Evolutionary conservation across 228 moss, liverwort and hornwort species (phyloP), one percentile per base, ranked within the genome.

Genomic region (Sphagnum fallax): DNA sequence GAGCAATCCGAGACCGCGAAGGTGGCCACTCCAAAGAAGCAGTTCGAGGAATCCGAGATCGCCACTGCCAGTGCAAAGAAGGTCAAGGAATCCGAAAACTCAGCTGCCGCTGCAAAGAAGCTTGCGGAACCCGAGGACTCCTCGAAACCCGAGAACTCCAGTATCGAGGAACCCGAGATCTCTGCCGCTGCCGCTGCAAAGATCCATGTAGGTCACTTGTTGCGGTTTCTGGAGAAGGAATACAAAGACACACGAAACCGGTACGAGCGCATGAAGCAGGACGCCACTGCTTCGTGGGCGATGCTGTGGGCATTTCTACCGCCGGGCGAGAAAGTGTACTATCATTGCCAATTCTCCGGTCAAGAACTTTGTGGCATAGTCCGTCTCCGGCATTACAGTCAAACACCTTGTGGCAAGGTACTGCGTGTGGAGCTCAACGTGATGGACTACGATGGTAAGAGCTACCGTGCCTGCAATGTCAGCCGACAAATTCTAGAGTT

Each of bases 231-330:
- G 50, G 80, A 85, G 55, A 70, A 51, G 5, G 85, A 89, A 68
- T 92, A 79, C 76, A 77, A 77, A 52, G 88, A 92, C 57, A 82
- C 82, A 0, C 51, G 70, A 0, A 77, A 75, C 10, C 79, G 76
- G 11, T 61, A 63, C 4, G 83, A 75, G 70, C 78, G 87, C 12
- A 82, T 88, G 86, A 50, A 48, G 49, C 63, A 73, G 6, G 89
- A 88, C 61, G 75, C 62, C 69, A 73, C 47, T 10, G 72, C 69
- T 0, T 73, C 60, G 4, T 92, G 82, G 80, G 65, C 62, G 6
- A 73, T 88, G 70, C 75, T 92, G 1, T 92, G 92, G 89, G 74
- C 85, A 0, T 89, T 92, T 58, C 65, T 92, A 0, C 72, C 60
- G 50, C 75, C 70, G 0, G 84, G 70, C 2, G 69, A 67, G 73